Evolutionary conservation across 2,329 filamentous ascomycete genomes (phyloP), one percentile per base, ranked within the genome.

Genomic region (Aspergillus sp.): DNA sequence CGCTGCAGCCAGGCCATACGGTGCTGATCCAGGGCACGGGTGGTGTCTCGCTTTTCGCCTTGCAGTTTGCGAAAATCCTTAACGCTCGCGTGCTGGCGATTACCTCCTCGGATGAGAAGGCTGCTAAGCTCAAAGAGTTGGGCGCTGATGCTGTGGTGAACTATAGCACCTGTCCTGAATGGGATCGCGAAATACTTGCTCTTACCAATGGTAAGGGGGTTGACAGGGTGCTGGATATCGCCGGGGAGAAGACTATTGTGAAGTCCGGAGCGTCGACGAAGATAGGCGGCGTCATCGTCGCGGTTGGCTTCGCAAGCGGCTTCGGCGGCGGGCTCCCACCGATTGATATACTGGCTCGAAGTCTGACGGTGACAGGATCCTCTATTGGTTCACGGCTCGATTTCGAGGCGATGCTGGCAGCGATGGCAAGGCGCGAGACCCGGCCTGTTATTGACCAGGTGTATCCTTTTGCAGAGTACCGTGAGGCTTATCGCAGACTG

Each of bases 171-270:
- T 40, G 23, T 4, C 52, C 58, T 3, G 33, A 59, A 19, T 63
- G 61, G 61, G 61, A 66, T 0, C 62, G 62, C 1, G 74, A 80
- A 23, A 84, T 82, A 3, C 75, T 79, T 55, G 67, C 70, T 3
- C 66, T 77, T 11, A 79, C 76, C 0, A 64, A 71, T 1, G 80
- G 80, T 15, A 62, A 64, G 2, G 86, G 86, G 6, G 80, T 85
- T 3, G 79, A 87, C 63, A 78, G 84, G 53, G 74, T 88, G 43
- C 65, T 86, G 35, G 86, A 88, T 59, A 80, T 87, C 14, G 85
- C 82, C 6, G 86, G 86, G 0, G 78, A 48, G 27, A 48, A 48
- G 46, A 48, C 46, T 11, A 48, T 48, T 82, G 0, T 76, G 73
- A 23, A 86, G 84, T 0, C 76, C 87, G 64, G 64, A 72, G 1